A percentile compares a stretch with the other conserved stretches of the same genome.
phyloP scores from a whole-genome alignment of 148 eudicot species.

The Limonium bicolor region DNA sequence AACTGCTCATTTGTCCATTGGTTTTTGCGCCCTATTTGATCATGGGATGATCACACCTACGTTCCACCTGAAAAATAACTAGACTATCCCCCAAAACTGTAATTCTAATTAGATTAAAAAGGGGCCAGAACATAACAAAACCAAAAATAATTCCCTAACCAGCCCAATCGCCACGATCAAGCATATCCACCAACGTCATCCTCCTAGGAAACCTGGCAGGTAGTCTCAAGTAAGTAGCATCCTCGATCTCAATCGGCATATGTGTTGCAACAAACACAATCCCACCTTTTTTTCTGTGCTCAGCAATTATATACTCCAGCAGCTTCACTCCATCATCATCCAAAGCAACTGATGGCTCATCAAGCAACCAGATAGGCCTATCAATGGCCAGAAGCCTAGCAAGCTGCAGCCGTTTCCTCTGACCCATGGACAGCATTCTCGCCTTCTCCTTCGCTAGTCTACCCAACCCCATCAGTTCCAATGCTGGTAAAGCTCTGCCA shows the following conservation, averaged over 20 bases:
- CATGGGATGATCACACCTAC: too few species aligned
- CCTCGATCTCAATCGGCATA: slow-evolving; percentile 71
- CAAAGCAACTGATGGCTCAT: slow-evolving; percentile 88
- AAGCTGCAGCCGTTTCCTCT: slow-evolving; percentile 72
- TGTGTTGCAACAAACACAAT: slow-evolving; percentile 81
- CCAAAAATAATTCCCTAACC: too few species aligned
- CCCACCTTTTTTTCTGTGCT: slow-evolving; percentile 83
- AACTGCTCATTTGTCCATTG: too few species aligned
- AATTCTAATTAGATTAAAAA: too few species aligned
- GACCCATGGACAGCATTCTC: slow-evolving; percentile 84
- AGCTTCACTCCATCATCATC: slow-evolving; percentile 84
- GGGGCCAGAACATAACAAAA: too few species aligned
- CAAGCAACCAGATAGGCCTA: slow-evolving; percentile 88
- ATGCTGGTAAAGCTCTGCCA: slow-evolving; percentile 65
- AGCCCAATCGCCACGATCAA: slow-evolving; percentile 19
- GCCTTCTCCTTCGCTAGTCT: slow-evolving; percentile 71
- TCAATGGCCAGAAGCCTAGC: slow-evolving; percentile 84
- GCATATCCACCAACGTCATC: slow-evolving; percentile 51
- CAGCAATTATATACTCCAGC: slow-evolving; percentile 61
- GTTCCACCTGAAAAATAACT: too few species aligned
- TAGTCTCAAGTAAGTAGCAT: slow-evolving; percentile 63
- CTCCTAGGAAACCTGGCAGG: slow-evolving; percentile 84
- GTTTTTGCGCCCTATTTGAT: too few species aligned
- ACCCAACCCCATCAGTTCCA: slow-evolving; percentile 85
- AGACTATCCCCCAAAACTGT: too few species aligned